Conservation (phyloP, 2,329 filamentous ascomycete species). For the Trichoderma cornu-damae region DNA sequence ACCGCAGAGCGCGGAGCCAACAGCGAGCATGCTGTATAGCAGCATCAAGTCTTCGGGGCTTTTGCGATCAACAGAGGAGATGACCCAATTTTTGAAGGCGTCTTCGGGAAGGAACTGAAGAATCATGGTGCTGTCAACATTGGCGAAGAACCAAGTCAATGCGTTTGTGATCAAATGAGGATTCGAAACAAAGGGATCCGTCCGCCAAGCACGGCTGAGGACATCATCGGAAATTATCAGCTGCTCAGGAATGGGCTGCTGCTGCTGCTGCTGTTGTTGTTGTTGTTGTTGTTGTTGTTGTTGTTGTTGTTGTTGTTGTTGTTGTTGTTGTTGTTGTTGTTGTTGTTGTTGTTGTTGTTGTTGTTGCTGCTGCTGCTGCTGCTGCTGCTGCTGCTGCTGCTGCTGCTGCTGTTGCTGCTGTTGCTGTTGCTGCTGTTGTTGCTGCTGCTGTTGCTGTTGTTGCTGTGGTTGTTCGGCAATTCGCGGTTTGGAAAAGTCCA, state of each 20-base stretch:
- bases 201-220: conserved; percentile 45
- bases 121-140: conserved; percentile 39
- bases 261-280: too few relatives aligned
- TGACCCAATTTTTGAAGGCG: conserved; percentile 37
- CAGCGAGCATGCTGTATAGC: conserved; percentile 41
- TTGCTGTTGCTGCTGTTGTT: too few relatives aligned
- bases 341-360: too few relatives aligned
- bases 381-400: too few relatives aligned
- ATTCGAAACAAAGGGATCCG: conserved; percentile 45
- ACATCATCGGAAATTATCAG: conserved; percentile 47
- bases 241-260: conserved; percentile 35
- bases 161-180: conserved; percentile 37
- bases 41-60: conserved; percentile 43
- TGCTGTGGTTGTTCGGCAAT: conserved; percentile 32
- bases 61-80: conserved; percentile 34
- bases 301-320: too few relatives aligned
- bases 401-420: too few relatives aligned
- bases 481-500: conserved; percentile 37
- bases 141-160: conserved; percentile 40
- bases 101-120: conserved; percentile 40
- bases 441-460: too few relatives aligned
- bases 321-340: too few relatives aligned
- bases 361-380: too few relatives aligned
- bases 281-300: too few relatives aligned
- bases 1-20: conserved; percentile 37